Conservation (phyloP, 2,329 filamentous ascomycete genomes). For the Colletotrichum sublineola region DNA sequence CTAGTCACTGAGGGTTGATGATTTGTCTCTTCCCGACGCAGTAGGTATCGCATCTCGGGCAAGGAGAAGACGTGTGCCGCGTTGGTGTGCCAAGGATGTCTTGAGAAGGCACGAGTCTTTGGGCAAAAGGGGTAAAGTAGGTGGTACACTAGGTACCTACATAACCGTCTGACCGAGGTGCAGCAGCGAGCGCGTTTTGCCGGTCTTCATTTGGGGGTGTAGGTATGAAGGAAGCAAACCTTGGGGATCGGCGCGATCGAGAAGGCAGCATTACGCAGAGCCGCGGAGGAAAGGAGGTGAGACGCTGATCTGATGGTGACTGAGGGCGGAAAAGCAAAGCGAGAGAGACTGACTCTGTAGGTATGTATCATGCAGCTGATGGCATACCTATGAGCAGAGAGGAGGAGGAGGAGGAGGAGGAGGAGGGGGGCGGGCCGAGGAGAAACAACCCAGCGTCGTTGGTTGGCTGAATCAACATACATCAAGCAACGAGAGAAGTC, state of each 20-base stretch:
- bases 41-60: not conserved
- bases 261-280: conserved; percentile 3
- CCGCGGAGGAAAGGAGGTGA: not conserved
- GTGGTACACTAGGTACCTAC: not conserved
- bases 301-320: conserved; percentile 18
- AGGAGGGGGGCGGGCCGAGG: not conserved
- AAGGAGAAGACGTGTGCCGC: not conserved
- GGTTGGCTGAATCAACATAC: conserved; percentile 18
- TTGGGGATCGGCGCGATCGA: not conserved
- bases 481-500: not conserved
- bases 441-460: conserved; percentile 17
- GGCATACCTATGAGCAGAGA: not conserved
- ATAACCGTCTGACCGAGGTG: not conserved
- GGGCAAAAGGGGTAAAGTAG: not conserved
- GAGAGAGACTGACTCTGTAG: conserved; percentile 33
- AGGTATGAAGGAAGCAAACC: not conserved
- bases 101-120: not conserved
- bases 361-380: conserved; percentile 35
- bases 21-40: not conserved
- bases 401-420: not conserved
- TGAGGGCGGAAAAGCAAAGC: conserved; percentile 26
- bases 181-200: not conserved
- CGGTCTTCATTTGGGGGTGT: not conserved
- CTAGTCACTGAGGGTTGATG: not conserved
- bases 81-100: not conserved